Conservation (phyloP, 1,139 yeast species). For the Yamadazyma dushanensis region DNA sequence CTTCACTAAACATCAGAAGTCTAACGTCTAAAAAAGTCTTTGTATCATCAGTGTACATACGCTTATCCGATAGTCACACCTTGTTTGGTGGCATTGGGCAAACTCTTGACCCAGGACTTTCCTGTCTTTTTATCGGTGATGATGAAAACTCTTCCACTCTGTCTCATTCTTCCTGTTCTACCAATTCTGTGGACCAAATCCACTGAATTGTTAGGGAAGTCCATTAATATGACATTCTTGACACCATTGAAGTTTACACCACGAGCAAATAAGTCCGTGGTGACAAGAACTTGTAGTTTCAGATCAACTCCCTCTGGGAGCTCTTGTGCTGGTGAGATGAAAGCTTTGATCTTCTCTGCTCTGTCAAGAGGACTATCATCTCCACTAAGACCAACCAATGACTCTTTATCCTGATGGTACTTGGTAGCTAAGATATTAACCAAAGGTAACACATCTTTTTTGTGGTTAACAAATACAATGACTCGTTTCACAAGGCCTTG, state of each 20-base stretch:
- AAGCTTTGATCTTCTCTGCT: constrained; percentile 53
- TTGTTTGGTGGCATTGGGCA: constrained; percentile 68
- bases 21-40: constrained; percentile 16
- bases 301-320: constrained; percentile 20
- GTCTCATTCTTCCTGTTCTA: constrained; percentile 91
- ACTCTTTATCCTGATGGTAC: constrained; percentile 55
- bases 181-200: constrained; percentile 92
- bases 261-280: constrained; percentile 90
- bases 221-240: constrained; percentile 79
- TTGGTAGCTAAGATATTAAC: constrained; percentile 51
- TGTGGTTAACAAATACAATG: constrained; percentile 83
- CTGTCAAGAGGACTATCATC: constrained; percentile 61
- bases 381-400: constrained; percentile 63
- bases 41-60: constrained; percentile 20
- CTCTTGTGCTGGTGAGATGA: constrained; percentile 54
- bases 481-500: constrained; percentile 74
- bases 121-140: constrained; percentile 64
- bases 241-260: constrained; percentile 86
- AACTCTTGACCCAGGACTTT: constrained; percentile 81
- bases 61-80: constrained; percentile 39
- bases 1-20: constrained; percentile 14
- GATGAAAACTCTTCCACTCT: constrained; percentile 82
- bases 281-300: constrained; percentile 63
- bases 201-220: constrained; percentile 79
- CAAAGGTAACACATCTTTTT: constrained; percentile 59